phyloP scores from a whole-genome alignment of 345 rosid genomes.

The Gossypioides kirkii region DNA sequence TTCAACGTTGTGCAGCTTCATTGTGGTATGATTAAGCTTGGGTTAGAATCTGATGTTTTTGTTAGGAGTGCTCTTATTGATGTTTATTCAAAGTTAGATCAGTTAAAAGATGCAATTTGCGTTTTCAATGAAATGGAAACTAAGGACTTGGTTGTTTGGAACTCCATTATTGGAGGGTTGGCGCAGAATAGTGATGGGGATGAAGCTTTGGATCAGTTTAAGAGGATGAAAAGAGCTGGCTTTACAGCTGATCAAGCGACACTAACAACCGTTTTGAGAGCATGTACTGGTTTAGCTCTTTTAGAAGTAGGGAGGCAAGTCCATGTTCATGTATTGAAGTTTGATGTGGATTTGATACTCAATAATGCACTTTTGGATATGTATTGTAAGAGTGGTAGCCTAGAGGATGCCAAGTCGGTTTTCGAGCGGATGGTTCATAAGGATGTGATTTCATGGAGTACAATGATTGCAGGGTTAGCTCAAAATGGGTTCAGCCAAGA shows the following conservation, averaged over 20 bases:
- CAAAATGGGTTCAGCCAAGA: slow-evolving; percentile 57
- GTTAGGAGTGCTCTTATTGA: slow-evolving; percentile 60
- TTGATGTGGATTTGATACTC: slow-evolving; percentile 46
- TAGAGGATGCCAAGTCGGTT: slow-evolving; percentile 45
- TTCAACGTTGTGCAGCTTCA: slow-evolving; percentile 42
- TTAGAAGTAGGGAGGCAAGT: slow-evolving; percentile 54
- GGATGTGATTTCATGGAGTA: slow-evolving; percentile 65
- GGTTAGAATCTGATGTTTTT: slow-evolving; percentile 45
- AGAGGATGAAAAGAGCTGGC: slow-evolving; percentile 47
- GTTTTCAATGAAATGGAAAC: slow-evolving; percentile 48
- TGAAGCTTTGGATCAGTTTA: slow-evolving; percentile 43
- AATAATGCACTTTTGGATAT: slow-evolving; percentile 57
- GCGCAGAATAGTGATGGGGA: slow-evolving; percentile 52
- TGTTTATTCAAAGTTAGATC: slow-evolving; percentile 45
- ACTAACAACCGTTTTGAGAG: slow-evolving; percentile 50
- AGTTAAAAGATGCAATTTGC: slow-evolving; percentile 22
- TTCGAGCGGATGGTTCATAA: slow-evolving; percentile 34
- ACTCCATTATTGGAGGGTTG: slow-evolving; percentile 52
- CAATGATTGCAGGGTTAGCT: slow-evolving; percentile 62
- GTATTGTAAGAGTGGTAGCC: slow-evolving; percentile 55
- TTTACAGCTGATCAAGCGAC: slow-evolving; percentile 41
- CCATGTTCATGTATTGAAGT: slow-evolving; percentile 55
- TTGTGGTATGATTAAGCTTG: slow-evolving; percentile 36
- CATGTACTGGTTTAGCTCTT: slow-evolving; percentile 45
- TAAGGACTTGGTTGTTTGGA: slow-evolving; percentile 57